Evolutionary conservation across 2,329 filamentous ascomycete genomes (phyloP).

Genomic region (Ophiostoma quercus): DNA sequence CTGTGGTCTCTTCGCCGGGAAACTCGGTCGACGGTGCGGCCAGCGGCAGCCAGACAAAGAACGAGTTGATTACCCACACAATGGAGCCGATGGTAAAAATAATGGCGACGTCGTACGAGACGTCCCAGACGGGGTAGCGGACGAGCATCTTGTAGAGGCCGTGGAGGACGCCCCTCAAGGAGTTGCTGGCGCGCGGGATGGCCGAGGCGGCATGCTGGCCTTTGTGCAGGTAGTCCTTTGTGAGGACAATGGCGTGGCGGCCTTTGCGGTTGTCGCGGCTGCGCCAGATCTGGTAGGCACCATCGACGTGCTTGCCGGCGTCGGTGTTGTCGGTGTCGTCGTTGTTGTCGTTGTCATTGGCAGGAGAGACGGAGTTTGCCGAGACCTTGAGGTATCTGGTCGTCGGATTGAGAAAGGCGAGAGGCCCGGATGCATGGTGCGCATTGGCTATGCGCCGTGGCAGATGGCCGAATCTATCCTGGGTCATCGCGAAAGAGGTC

Average conservation of each 20-base stretch:
- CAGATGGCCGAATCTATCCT: conserved; percentile 12
- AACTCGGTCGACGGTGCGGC: conserved; percentile 50
- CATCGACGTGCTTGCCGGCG: conserved; percentile 13
- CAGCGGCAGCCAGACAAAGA: conserved; percentile 60
- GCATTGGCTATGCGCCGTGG: conserved; percentile 22
- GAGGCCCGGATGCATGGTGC: conserved; percentile 1
- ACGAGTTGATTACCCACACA: conserved; percentile 56
- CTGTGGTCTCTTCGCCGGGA: conserved; percentile 46
- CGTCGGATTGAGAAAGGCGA: conserved; percentile 28
- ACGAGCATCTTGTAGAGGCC: conserved; percentile 35
- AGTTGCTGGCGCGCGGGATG: conserved; percentile 27
- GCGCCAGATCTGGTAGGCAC: conserved; percentile 38
- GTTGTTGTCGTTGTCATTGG: background rate
- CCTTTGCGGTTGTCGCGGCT: conserved; percentile 43
- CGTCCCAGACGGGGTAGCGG: conserved; percentile 39
- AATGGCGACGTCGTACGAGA: conserved; percentile 40
- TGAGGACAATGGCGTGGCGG: conserved; percentile 35
- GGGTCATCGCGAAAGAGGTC: background rate
- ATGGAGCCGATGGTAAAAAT: conserved; percentile 42
- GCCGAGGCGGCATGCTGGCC: background rate
- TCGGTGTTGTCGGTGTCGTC: background rate
- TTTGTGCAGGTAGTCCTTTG: conserved; percentile 25
- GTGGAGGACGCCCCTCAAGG: conserved; percentile 24
- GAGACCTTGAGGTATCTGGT: conserved; percentile 26
- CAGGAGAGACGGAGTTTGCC: background rate